phyloP scores from a whole-genome alignment of 805 yeast species.

The Candida endomychidarum region DNA sequence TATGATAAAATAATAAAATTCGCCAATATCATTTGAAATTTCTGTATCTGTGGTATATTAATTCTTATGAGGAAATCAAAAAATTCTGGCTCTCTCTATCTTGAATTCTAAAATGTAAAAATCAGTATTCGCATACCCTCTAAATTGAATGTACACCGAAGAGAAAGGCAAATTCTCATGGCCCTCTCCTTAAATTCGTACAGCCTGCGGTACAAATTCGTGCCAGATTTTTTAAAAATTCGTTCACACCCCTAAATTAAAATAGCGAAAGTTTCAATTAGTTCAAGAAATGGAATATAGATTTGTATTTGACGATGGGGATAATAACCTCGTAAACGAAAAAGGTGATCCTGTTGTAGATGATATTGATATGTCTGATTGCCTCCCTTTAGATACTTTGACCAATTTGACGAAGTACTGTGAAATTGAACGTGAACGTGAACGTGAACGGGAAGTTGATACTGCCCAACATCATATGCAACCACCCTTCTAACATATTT shows the following conservation, averaged over 20 bases:
- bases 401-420: conserved; percentile 6
- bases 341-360: conserved; percentile 6
- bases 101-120: no score
- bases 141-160: conserved; percentile 1
- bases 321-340: conserved; percentile 4
- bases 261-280: conserved; percentile 3
- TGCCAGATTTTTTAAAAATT: conserved; percentile 1
- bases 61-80: no score
- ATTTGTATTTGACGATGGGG: conserved; percentile 10
- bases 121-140: conserved; percentile 1
- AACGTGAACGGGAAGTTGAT: conserved; percentile 3
- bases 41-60: no score
- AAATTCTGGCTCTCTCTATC: no score
- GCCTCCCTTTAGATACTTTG: conserved; percentile 9
- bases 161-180: conserved; percentile 1
- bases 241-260: background rate
- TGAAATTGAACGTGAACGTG: conserved; percentile 6
- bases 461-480: no score
- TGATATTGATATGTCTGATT: conserved; percentile 10
- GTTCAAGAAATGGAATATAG: conserved; percentile 3
- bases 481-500: no score
- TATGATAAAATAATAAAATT: no score
- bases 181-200: background rate
- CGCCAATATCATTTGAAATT: no score
- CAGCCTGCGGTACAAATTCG: background rate